Evolutionary conservation across 2,329 filamentous ascomycete species (phyloP), one percentile per base, ranked within the genome.

Genomic region (Sordariomycetes sp.): DNA sequence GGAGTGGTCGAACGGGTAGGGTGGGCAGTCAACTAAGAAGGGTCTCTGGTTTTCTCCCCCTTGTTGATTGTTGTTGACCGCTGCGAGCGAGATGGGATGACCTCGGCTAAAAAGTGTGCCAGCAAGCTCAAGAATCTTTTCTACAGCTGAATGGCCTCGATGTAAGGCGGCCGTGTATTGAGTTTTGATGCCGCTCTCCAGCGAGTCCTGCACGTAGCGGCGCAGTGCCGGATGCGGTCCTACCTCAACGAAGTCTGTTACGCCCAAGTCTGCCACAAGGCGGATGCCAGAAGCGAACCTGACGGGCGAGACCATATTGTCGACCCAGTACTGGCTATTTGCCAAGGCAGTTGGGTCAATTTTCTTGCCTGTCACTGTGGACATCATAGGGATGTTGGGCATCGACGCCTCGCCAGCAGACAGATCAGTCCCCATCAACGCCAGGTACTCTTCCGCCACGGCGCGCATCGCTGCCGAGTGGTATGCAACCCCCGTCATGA

Each of bases 261-360:
- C 29, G 29, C 11, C 29, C 9, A 17, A 20, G 9, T 17, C 29
- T 9, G 11, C 9, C 9, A 15, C 18, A 15, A 18, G 14, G 15
- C 18, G 9, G 8, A 32, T 15, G 29, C 11, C 29, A 10, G 29
- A 24, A 24, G n/a, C 46, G 39, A 63, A 63, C 2, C 44, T 35
- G 2, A 61, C 57, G 4, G 55, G 46, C 2, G 44, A 46, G 6
- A 43, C 40, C 44, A 61, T 45, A 33, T 62, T 62, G 17, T 49
- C 42, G 1, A 37, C 38, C 58, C 58, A 62, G 34, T 61, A 59
- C n/a, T n/a, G n/a, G n/a, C n/a, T n/a, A n/a, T n/a, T n/a, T n/a
- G n/a, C n/a, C n/a, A n/a, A n/a, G n/a, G n/a, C n/a, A n/a, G 17
- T 9, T 11, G 17, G 17, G 10, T 32, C 15, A 11, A 32, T 19